Conservation (phyloP, 345 rosid genomes). For the Cardamine occulta region DNA sequence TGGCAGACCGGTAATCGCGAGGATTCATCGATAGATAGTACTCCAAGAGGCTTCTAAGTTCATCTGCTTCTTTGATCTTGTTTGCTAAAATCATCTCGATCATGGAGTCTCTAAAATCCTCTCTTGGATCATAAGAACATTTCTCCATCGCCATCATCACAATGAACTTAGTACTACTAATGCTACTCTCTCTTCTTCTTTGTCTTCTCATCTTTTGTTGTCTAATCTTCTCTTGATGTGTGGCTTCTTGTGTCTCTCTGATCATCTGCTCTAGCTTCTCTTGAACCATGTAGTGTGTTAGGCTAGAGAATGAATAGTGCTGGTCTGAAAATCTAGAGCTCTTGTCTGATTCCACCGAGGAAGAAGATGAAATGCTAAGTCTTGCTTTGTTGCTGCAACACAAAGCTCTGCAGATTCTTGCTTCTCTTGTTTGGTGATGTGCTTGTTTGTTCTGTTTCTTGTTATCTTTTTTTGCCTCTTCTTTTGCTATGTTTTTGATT, state of each 20-base stretch:
- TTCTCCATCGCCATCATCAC: constrained; percentile 92
- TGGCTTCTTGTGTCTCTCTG: constrained; percentile 57
- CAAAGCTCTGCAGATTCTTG: constrained; percentile 59
- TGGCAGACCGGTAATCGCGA: constrained; percentile 58
- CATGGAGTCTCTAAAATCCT: constrained; percentile 84
- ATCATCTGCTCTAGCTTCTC: constrained; percentile 87
- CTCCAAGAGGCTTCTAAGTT: constrained; percentile 77
- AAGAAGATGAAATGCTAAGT: constrained; percentile 63
- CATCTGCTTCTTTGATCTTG: constrained; percentile 60
- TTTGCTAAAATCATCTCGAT: constrained; percentile 74
- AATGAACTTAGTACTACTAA: constrained; percentile 56
- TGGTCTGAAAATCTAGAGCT: constrained; percentile 49
- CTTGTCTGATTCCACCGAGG: constrained; percentile 53
- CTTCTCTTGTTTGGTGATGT: constrained; percentile 38
- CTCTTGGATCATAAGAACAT: constrained; percentile 71
- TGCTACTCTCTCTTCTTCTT: constrained; percentile 44
- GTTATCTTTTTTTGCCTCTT: neutral
- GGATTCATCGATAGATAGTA: constrained; percentile 83
- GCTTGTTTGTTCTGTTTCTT: constrained; percentile 24
- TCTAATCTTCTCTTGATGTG: constrained; percentile 38
- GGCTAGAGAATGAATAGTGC: constrained; percentile 64
- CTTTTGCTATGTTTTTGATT: constrained; percentile 24
- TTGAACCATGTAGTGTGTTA: constrained; percentile 86
- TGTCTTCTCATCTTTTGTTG: constrained; percentile 42
- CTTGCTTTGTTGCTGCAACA: constrained; percentile 71